Evolutionary conservation across 2,329 filamentous ascomycete genomes (phyloP).

Genomic region (Talaromyces islandicus): DNA sequence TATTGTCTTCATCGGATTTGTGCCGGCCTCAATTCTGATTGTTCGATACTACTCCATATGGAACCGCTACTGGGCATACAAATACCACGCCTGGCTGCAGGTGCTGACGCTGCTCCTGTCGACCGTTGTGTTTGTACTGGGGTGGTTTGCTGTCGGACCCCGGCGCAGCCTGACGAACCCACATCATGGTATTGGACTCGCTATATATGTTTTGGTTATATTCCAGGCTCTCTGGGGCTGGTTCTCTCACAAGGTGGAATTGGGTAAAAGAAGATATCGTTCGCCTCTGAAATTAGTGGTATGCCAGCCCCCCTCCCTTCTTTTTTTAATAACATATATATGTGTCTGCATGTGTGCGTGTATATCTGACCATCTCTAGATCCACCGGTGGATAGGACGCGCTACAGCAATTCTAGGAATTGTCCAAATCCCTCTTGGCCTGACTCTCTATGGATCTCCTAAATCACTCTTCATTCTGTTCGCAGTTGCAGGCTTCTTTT

Average conservation of each 20-base stretch:
- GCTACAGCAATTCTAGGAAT: constrained; percentile 74
- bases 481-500: constrained; percentile 66
- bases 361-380: constrained; percentile 34
- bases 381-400: constrained; percentile 87
- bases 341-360: not conserved
- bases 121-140: constrained; percentile 57
- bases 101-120: constrained; percentile 54
- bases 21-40: constrained; percentile 55
- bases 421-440: constrained; percentile 77
- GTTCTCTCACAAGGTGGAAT: constrained; percentile 49
- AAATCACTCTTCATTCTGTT: constrained; percentile 80
- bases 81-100: constrained; percentile 59
- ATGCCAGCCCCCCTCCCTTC: constrained; percentile 27
- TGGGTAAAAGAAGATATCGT: constrained; percentile 47
- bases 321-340: not conserved
- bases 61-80: constrained; percentile 50
- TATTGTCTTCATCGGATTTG: constrained; percentile 55
- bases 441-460: constrained; percentile 89
- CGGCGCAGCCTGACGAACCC: constrained; percentile 57
- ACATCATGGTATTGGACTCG: constrained; percentile 61
- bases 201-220: constrained; percentile 56
- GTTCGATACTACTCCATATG: constrained; percentile 55
- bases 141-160: constrained; percentile 59
- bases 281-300: constrained; percentile 56
- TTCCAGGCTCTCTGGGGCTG: constrained; percentile 55